phyloP scores from a whole-genome alignment of 169 alveolate species.

The Plasmodium ovale region DNA sequence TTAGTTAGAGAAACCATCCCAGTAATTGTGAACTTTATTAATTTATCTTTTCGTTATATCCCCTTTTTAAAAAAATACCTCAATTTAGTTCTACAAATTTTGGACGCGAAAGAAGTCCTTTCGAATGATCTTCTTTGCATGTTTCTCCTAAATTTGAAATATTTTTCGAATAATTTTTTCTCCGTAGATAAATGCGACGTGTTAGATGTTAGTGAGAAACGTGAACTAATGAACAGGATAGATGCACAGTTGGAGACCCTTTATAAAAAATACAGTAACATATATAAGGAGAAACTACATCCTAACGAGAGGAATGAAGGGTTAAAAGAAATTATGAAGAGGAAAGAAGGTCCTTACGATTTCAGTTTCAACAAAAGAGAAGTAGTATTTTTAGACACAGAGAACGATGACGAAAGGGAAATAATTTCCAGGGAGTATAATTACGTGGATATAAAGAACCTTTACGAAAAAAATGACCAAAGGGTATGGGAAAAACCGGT shows the following conservation, averaged over 20 bases:
- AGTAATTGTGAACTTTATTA: slow-evolving; percentile 20
- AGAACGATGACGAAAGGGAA: slow-evolving; percentile 58
- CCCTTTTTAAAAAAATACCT: slow-evolving; percentile 26
- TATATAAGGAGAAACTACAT: no score
- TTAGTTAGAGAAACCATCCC: slow-evolving; percentile 21
- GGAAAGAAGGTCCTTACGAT: slow-evolving; percentile 6
- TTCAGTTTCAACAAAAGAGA: slow-evolving; percentile 46
- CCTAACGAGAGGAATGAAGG: neutral
- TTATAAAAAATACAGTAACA: no score
- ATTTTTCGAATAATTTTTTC: neutral
- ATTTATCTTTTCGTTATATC: slow-evolving; percentile 33
- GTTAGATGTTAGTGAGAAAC: neutral
- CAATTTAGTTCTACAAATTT: slow-evolving; percentile 15
- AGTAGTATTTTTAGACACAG: slow-evolving; percentile 46
- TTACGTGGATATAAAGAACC: slow-evolving; percentile 18
- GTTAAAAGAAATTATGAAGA: neutral
- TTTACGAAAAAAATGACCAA: slow-evolving; percentile 9
- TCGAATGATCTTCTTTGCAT: slow-evolving; percentile 5
- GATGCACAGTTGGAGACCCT: neutral
- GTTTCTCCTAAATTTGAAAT: slow-evolving; percentile 31
- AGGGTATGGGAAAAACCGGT: neutral
- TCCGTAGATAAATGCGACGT: neutral
- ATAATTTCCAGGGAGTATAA: slow-evolving; percentile 53
- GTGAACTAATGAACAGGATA: neutral
- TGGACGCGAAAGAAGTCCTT: slow-evolving; percentile 14